Evolutionary conservation across 768 basidiomycete genomes (phyloP).

Genomic region (Rhodotorula babjevae): DNA sequence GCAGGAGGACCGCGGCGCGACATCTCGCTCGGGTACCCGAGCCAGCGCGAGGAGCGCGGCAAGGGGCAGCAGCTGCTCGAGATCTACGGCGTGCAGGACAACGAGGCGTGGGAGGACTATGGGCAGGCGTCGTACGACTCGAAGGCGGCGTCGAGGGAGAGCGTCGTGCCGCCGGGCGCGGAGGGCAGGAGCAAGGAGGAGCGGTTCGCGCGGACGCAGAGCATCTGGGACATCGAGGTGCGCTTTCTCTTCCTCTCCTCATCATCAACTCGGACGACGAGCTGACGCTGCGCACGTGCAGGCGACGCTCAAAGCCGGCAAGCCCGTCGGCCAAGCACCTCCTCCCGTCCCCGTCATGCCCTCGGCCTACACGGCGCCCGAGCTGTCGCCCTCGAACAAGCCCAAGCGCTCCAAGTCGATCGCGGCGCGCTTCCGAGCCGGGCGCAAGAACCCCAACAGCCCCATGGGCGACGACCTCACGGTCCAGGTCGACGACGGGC

Average conservation of each 20-base stretch:
- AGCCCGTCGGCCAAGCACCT: slow-evolving; percentile 31
- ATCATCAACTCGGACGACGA: fast-evolving
- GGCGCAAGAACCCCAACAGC: slow-evolving; percentile 26
- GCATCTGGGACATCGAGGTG: slow-evolving; percentile 41
- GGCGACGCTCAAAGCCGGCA: slow-evolving; percentile 35
- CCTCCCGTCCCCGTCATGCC: slow-evolving; percentile 38
- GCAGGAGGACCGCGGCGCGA: not conserved
- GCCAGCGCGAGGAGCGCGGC: not conserved
- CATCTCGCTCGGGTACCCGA: slow-evolving; percentile 34
- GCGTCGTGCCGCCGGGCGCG: slow-evolving; percentile 12
- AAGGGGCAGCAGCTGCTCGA: slow-evolving; percentile 37
- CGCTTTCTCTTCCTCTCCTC: not conserved
- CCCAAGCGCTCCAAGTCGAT: slow-evolving; percentile 39
- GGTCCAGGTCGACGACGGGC: slow-evolving; percentile 8
- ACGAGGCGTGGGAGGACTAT: slow-evolving; percentile 39
- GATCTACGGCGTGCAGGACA: slow-evolving; percentile 34
- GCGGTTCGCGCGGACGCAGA: slow-evolving; percentile 26
- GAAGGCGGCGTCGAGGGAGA: slow-evolving; percentile 19
- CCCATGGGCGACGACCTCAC: slow-evolving; percentile 11
- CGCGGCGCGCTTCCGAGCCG: slow-evolving; percentile 33
- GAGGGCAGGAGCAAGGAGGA: slow-evolving; percentile 31
- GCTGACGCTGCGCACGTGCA: not conserved
- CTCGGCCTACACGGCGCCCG: slow-evolving; percentile 11
- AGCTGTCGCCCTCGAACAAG: slow-evolving; percentile 17
- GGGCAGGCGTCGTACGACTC: slow-evolving; percentile 26